A percentile compares a stretch with the other conserved stretches of the same genome.
phyloP scores from a whole-genome alignment of 192 early-diverging fungal genomes.

The Pilobolus umbonatus region DNA sequence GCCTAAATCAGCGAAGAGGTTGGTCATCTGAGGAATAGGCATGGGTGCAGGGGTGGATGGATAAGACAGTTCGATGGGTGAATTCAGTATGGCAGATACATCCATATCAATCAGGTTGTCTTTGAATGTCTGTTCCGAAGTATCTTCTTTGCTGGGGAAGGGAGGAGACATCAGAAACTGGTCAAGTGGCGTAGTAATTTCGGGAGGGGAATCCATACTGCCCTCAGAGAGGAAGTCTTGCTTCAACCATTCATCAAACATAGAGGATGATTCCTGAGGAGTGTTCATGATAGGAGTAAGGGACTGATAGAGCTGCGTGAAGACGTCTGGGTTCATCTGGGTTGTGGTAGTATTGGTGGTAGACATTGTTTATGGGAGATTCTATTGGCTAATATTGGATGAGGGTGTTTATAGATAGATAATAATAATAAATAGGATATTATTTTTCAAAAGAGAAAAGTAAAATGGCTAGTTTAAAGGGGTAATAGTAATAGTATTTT shows the following conservation, averaged over 20 bases:
- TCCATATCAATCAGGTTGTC: conserved; percentile 12
- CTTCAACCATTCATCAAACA: conserved; percentile 46
- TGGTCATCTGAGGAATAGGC: not conserved
- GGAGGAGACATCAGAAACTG: conserved; percentile 27
- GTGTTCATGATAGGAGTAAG: conserved; percentile 10
- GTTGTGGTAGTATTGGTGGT: conserved; percentile 9
- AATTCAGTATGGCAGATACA: conserved; percentile 26
- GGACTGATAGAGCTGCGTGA: conserved; percentile 30
- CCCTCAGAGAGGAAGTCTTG: conserved; percentile 29
- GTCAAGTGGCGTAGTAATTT: conserved; percentile 32
- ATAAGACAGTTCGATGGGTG: conserved; percentile 7
- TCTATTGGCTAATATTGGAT: too few relatives aligned
- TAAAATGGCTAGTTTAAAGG: not conserved
- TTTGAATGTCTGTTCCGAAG: not conserved
- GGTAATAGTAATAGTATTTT: conserved; percentile 7
- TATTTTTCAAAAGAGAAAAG: too few relatives aligned
- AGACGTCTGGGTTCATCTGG: conserved; percentile 14
- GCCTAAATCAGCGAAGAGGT: conserved; percentile 13
- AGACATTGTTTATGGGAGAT: conserved; percentile 15
- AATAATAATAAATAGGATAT: too few relatives aligned
- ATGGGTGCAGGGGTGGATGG: not conserved
- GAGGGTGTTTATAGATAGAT: too few relatives aligned
- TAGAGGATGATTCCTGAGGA: conserved; percentile 12
- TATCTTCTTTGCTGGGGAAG: conserved; percentile 6
- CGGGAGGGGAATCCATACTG: conserved; percentile 25